Base-by-base conservation (phyloP, 345 rosid species). In the Aquilaria malaccensis region DNA sequence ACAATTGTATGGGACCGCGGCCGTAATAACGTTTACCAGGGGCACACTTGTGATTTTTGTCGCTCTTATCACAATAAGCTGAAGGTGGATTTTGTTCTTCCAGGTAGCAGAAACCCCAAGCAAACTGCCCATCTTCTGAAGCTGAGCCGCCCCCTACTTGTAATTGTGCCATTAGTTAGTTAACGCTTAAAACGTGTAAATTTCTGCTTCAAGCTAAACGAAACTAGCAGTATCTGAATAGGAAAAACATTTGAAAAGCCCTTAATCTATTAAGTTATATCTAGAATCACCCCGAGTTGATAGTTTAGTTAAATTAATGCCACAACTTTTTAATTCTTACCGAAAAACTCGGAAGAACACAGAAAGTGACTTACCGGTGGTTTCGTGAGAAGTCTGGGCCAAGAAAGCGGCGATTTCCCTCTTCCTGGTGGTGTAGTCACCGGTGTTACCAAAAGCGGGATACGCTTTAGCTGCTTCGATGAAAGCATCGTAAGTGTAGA, bases 311-410 rank as follows among this genome's bases (percentile, higher is more conserved):
- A 1, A 48, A 50, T 29, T 1, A 47, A 7, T 30, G 7, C 0
- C 50, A 3, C 22, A 41, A 45, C 45, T 15, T 37, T 13, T 10
- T 49, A 11, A 30, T 5, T 56, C 22, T 1, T 22, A 22, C 22
- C 22, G 22, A 22, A 22, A 22, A 22, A 22, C 22, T 22, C 5
- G 43, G 43, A 37, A 43, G 33, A 32, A 14, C 13, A 13, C 7
- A 11, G 6, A 55, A 45, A 51, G 7, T 11, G 10, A 61, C 56
- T 11, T 50, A 75, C 83, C 83, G 12, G 81, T 78, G 29, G 93
- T 86, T 69, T 86, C 87, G 55, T 81, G 93, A 7, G 89, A 83
- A 22, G 82, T 86, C 59, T 86, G 93, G 29, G 71, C 93, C 56
- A 86, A 74, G 61, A 86, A 86, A 32, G 93, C 89, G 55, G 87